Evolutionary conservation across 257 asterid species (phyloP).

Genomic region (Thymus mandschuricus): DNA sequence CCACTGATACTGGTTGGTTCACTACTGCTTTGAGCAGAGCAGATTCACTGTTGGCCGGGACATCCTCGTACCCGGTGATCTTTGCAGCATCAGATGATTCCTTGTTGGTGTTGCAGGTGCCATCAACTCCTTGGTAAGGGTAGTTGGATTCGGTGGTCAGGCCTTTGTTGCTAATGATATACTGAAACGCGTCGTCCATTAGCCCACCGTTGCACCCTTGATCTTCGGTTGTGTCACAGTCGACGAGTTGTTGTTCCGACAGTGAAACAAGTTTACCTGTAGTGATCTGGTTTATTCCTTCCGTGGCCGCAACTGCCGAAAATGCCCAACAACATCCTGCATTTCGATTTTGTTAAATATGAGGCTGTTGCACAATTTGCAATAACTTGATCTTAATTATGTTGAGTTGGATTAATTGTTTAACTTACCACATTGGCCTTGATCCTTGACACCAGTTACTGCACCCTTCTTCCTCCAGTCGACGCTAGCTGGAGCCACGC

Average conservation of each 20-base stretch:
- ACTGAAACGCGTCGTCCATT: conserved; percentile 41
- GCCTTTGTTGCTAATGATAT: conserved; percentile 34
- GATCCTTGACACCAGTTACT: conserved; percentile 41
- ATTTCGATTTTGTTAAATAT: not conserved
- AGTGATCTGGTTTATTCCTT: conserved; percentile 39
- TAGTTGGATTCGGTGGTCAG: conserved; percentile 39
- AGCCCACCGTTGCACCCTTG: conserved; percentile 41
- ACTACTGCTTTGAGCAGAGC: conserved; percentile 41
- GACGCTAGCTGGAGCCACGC: conserved; percentile 33
- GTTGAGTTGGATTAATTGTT: not conserved
- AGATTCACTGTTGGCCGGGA: conserved; percentile 41
- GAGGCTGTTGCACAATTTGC: too few relatives aligned
- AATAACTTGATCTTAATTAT: too few relatives aligned
- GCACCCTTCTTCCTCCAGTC: conserved; percentile 44
- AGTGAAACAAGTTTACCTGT: conserved; percentile 32
- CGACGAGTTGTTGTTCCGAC: conserved; percentile 45
- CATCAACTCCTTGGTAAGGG: conserved; percentile 38
- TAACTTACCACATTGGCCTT: conserved; percentile 40
- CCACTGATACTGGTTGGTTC: conserved; percentile 46
- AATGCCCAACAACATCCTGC: conserved; percentile 48
- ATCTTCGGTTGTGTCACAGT: conserved; percentile 36
- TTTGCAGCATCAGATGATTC: conserved; percentile 34
- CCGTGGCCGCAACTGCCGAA: conserved; percentile 46
- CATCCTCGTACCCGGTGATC: conserved; percentile 44
- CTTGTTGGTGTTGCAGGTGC: conserved; percentile 37